Evolutionary conservation across 352 stramenopile genomes (phyloP).

Genomic region (Phytophthora pseudosyringae): DNA sequence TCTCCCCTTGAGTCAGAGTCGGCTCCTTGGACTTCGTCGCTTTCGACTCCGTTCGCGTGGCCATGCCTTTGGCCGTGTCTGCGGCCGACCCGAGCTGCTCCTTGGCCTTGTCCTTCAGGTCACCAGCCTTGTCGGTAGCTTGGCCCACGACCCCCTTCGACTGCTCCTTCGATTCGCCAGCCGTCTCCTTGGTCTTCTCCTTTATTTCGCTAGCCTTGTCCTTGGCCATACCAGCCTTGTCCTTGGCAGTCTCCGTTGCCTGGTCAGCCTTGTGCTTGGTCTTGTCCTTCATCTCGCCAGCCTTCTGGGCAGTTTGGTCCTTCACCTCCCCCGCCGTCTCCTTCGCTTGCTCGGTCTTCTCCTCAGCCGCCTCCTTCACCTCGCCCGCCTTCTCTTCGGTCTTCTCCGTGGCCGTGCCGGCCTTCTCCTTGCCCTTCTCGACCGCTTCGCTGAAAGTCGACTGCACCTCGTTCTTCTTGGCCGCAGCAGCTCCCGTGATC

Average conservation of each 20-base stretch:
- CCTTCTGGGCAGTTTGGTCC: constrained; percentile 7
- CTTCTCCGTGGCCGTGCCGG: constrained; percentile 28
- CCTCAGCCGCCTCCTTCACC: constrained; percentile 9
- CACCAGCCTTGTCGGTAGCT: constrained; percentile 10
- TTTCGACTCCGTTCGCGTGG: constrained; percentile 10
- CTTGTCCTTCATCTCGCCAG: constrained; percentile 9
- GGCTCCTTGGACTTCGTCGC: constrained; percentile 31
- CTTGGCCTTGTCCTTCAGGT: constrained; percentile 28
- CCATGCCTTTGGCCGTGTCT: constrained; percentile 22
- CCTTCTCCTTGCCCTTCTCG: constrained; percentile 36
- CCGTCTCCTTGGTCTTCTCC: constrained; percentile 18
- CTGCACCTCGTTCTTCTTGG: constrained; percentile 36
- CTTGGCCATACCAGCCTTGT: constrained; percentile 4
- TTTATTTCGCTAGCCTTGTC: constrained; percentile 1
- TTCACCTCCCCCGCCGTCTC: constrained; percentile 8
- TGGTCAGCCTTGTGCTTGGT: constrained; percentile 12
- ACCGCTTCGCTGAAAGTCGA: constrained; percentile 34
- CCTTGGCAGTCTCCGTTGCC: not conserved
- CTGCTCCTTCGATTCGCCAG: constrained; percentile 18
- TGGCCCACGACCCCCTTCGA: constrained; percentile 14
- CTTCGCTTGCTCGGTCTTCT: constrained; percentile 21
- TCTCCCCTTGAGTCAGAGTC: constrained; percentile 20
- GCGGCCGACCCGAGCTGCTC: constrained; percentile 16
- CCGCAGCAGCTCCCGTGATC: constrained; percentile 24
- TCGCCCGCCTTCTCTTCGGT: constrained; percentile 31